Evolutionary conservation across 2,329 filamentous ascomycete species (phyloP).

Genomic region (Fusarium sp.): DNA sequence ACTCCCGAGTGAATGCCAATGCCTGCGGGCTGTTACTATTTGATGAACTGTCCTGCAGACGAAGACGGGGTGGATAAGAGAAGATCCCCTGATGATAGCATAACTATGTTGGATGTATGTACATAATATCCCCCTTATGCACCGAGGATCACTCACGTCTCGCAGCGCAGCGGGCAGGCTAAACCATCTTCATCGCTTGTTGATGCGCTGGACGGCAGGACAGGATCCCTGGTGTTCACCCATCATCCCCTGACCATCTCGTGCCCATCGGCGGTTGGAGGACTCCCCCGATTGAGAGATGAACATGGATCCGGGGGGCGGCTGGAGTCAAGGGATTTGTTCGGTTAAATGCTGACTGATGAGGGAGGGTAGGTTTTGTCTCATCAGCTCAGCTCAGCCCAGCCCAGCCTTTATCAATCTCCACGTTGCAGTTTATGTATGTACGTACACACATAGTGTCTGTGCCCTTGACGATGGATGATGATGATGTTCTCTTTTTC

Average conservation of each 20-base stretch:
- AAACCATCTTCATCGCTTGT: background rate
- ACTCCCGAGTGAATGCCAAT: background rate
- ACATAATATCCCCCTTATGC: constrained; percentile 4
- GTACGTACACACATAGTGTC: background rate
- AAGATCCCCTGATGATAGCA: background rate
- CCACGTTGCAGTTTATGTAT: background rate
- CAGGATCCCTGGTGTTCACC: constrained; percentile 1
- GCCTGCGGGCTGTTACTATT: background rate
- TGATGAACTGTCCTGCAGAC: background rate
- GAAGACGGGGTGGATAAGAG: background rate
- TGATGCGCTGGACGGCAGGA: background rate
- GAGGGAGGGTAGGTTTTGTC: background rate
- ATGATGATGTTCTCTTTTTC: background rate
- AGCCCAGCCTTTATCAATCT: constrained; percentile 5
- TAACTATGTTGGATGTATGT: background rate
- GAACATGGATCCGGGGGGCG: constrained; percentile 22
- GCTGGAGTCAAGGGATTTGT: no score
- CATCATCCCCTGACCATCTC: background rate
- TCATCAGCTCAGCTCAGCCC: background rate
- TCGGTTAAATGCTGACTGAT: background rate
- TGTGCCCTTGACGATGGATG: background rate
- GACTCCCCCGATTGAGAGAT: constrained; percentile 31
- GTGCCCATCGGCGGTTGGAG: constrained; percentile 1
- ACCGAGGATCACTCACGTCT: constrained; percentile 5
- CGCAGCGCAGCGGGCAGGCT: background rate